phyloP scores from a whole-genome alignment of 176 grass and related monocot species.

The Musa schizocarpa region DNA sequence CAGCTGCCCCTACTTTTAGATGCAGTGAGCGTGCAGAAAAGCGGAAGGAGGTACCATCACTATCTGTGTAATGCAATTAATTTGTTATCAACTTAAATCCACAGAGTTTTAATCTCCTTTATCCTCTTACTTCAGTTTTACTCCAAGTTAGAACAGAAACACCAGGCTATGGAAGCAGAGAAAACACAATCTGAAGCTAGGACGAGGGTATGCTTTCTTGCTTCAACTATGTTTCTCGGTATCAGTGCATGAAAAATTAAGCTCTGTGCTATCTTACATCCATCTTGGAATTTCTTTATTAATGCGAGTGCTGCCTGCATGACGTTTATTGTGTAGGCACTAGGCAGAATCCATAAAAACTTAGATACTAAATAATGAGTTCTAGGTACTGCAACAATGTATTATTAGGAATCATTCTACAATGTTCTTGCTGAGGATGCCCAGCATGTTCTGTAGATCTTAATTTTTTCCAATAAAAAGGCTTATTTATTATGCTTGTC shows the following conservation, averaged over 20 bases:
- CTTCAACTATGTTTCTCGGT: background rate
- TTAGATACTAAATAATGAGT: too few relatives aligned
- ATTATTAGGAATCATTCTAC: background rate
- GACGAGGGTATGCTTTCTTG: conserved; percentile 25
- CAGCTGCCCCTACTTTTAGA: conserved; percentile 29
- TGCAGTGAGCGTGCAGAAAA: conserved; percentile 43
- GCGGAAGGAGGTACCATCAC: conserved; percentile 32
- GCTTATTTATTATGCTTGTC: too few relatives aligned
- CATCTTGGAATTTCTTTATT: background rate
- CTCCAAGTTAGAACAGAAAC: conserved; percentile 40
- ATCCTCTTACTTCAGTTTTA: conserved; percentile 29
- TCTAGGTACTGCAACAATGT: background rate
- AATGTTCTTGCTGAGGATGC: background rate
- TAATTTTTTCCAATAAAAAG: too few relatives aligned
- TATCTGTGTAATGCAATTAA: background rate
- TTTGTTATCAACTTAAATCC: background rate
- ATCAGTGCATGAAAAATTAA: background rate
- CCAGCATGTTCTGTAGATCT: background rate
- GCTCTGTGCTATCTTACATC: background rate
- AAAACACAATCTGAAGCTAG: conserved; percentile 34
- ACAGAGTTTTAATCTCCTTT: background rate
- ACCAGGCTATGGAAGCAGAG: conserved; percentile 41
- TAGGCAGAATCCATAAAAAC: background rate
- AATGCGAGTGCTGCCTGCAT: background rate
- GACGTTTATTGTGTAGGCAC: background rate